Evolutionary conservation across 2,329 filamentous ascomycete genomes (phyloP).

Genomic region (Akanthomyces uredinophilus): DNA sequence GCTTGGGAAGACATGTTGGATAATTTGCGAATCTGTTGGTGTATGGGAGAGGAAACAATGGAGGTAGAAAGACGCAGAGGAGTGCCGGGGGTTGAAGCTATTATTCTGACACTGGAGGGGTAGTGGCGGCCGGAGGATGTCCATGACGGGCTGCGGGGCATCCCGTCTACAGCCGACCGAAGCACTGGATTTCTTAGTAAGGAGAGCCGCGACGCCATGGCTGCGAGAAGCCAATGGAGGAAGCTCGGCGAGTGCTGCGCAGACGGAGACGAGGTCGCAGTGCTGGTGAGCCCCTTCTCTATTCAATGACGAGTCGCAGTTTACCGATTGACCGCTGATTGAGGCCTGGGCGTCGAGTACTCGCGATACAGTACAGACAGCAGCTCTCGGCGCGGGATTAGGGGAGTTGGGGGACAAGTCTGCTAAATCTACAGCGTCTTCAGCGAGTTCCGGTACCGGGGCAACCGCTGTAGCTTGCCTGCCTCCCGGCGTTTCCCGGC

Average conservation of each 20-base stretch:
- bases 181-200: conserved; percentile 7
- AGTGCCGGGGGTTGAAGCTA: conserved; percentile 11
- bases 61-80: conserved; percentile 18
- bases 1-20: conserved; percentile 57
- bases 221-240: not conserved
- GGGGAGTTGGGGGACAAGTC: not conserved
- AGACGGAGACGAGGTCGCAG: not conserved
- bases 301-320: not conserved
- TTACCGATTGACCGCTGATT: not conserved
- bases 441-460: conserved; percentile 12
- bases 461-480: not conserved
- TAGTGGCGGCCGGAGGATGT: conserved; percentile 4
- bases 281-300: not conserved
- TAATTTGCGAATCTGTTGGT: conserved; percentile 20
- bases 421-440: not conserved
- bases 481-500: conserved; percentile 15
- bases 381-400: not conserved
- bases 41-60: conserved; percentile 14
- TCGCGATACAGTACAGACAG: not conserved
- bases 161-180: conserved; percentile 11
- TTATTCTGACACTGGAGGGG: conserved; percentile 16
- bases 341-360: not conserved
- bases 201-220: conserved; percentile 5
- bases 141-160: conserved; percentile 14
- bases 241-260: not conserved